Percentiles rank a stretch among this genome's conserved stretches.
Evolutionary conservation across 1,139 yeast species (phyloP).

Genomic region (Sugiyamaella castrensis): DNA sequence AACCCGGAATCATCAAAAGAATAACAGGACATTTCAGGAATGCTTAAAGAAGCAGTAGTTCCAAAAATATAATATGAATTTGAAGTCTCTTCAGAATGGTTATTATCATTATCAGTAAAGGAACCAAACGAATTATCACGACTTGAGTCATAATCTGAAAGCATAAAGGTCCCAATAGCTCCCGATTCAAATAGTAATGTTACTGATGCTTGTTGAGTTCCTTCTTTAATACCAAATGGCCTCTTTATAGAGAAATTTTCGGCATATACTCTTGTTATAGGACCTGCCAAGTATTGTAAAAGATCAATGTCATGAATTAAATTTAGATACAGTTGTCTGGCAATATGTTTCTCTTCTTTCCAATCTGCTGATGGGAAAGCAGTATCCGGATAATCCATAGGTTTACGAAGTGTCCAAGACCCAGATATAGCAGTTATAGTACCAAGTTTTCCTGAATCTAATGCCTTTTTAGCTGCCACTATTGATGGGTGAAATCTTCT

Average conservation of each 20-base stretch:
- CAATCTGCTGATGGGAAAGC: constrained; percentile 9
- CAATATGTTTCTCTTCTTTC: constrained; percentile 5
- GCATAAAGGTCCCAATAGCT: constrained; percentile 8
- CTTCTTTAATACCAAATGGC: constrained; percentile 2
- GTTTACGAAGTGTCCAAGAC: constrained; percentile 12
- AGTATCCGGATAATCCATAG: constrained; percentile 9
- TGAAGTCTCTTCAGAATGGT: constrained; percentile 3
- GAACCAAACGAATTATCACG: constrained; percentile 1
- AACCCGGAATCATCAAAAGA: constrained; percentile 11
- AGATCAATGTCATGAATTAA: constrained; percentile 9
- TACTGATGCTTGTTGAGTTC: constrained; percentile 9
- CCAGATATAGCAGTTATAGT: constrained; percentile 10
- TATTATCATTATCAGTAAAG: neutral
- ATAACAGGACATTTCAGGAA: constrained; percentile 9
- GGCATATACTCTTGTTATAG: constrained; percentile 7
- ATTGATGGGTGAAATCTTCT: constrained; percentile 11
- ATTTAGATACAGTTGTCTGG: constrained; percentile 5
- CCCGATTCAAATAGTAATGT: constrained; percentile 8
- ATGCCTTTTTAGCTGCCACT: constrained; percentile 7
- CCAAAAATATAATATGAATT: constrained; percentile 9
- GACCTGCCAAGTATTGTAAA: constrained; percentile 6
- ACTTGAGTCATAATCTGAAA: constrained; percentile 9
- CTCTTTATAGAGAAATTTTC: constrained; percentile 1
- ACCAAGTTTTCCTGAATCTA: constrained; percentile 6
- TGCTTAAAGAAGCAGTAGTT: constrained; percentile 7